Base-by-base conservation (phyloP, 129 eudicot species). In the Helianthus tuberosus region DNA sequence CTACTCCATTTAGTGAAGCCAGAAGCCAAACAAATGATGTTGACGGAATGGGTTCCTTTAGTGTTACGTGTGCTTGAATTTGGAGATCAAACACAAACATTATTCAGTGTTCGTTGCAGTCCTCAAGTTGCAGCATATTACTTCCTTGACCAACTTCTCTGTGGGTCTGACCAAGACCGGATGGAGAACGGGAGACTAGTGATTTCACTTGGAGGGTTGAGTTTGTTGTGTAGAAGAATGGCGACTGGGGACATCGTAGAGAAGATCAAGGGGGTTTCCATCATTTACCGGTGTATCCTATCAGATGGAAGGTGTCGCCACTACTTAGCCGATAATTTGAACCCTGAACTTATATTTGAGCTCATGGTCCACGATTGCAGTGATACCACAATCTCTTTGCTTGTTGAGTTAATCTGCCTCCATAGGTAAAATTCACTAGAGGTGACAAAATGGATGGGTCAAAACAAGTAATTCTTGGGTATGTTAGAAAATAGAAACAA, bases 231-330 rank as follows among this genome's bases (percentile, higher is more conserved):
- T 61, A 88, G 84, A 81, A 85, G 96, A 71, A 71, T 88, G 79
- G 83, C 57, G 48, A 75, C 10, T 14, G 96, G 96, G 47, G 91
- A 87, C 76, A 12, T 17, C 0, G 59, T 60, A 61, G 96, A 90
- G 68, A 90, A 80, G 88, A 44, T 59, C 27, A 85, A 84, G 71
- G 84, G 79, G 8, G 86, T 78, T 74, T 73, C 76, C 23, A 39
- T 90, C 5, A 65, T 90, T 74, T 71, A 69, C 39, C 58, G 64
- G 16, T 90, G 96, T 68, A 76, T 90, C 67, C 75, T 14, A 69
- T 86, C 94, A 36, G 96, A 87, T 58, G 91, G 96, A 73, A 83
- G 85, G 63, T 90, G 96, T 66, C 79, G 94, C n/a, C 89, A 88
- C 60, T 83, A 79, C 75, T 53, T 90, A 58, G 87, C 85, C 5